Evolutionary conservation across 768 basidiomycete species (phyloP).

Genomic region (Tricholoma furcatifolium): DNA sequence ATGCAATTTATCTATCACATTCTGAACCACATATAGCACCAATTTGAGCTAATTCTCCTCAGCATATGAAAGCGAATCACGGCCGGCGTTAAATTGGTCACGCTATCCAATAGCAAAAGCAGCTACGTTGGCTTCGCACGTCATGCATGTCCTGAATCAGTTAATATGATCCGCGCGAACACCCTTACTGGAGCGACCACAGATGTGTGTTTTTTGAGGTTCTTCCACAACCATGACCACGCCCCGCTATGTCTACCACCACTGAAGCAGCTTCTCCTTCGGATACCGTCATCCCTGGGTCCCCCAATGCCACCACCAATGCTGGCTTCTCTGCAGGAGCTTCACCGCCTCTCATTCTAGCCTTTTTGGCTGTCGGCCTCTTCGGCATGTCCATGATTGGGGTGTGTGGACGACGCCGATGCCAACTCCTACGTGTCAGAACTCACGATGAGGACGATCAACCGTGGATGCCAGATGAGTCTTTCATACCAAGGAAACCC

Average conservation of each 20-base stretch:
- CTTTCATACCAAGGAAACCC: neutral
- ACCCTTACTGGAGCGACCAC: no score
- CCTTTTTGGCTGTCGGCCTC: slow-evolving; percentile 57
- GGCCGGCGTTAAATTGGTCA: no score
- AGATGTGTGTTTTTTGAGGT: neutral
- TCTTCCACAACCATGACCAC: slow-evolving; percentile 9
- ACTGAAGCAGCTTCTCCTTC: neutral
- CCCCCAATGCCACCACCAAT: neutral
- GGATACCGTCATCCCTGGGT: neutral
- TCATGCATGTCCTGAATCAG: no score
- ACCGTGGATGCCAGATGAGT: neutral
- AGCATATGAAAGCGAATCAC: no score
- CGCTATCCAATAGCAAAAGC: no score
- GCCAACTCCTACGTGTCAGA: slow-evolving; percentile 20
- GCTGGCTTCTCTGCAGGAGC: slow-evolving; percentile 22
- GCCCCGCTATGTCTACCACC: slow-evolving; percentile 5
- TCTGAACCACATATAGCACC: no score
- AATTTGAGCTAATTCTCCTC: no score
- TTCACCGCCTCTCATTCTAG: slow-evolving; percentile 57
- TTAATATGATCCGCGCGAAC: no score
- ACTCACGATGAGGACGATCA: neutral
- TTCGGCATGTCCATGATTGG: slow-evolving; percentile 48
- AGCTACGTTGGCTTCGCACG: no score
- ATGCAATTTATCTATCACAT: no score
- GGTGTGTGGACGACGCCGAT: slow-evolving; percentile 46